Evolutionary conservation across 1,284 basidiomycete genomes (phyloP).

Genomic region (Hypsizygus ulmarius): DNA sequence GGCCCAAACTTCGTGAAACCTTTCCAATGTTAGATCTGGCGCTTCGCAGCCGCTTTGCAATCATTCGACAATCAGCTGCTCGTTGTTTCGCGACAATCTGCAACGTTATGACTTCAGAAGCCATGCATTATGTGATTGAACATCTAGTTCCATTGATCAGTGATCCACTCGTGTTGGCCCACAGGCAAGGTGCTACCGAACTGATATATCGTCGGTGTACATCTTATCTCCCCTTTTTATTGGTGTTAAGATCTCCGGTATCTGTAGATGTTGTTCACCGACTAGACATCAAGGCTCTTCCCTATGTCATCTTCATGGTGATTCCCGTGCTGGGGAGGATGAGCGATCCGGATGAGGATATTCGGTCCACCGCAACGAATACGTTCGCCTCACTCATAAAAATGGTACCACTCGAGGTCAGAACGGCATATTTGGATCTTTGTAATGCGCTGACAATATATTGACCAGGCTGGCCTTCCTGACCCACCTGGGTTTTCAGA

Average conservation of each 20-base stretch:
- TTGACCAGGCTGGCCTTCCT: slow-evolving; percentile 81
- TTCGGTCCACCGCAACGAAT: slow-evolving; percentile 91
- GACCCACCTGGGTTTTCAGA: slow-evolving; percentile 92
- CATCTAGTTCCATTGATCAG: slow-evolving; percentile 82
- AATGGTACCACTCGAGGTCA: slow-evolving; percentile 95
- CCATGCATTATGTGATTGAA: slow-evolving; percentile 89
- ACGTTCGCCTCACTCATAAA: slow-evolving; percentile 98
- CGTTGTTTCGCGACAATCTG: slow-evolving; percentile 88
- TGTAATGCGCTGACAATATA: slow-evolving; percentile 4
- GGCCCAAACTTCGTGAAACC: slow-evolving; percentile 66
- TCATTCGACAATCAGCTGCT: slow-evolving; percentile 87
- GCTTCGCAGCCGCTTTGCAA: slow-evolving; percentile 81
- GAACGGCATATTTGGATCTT: slow-evolving; percentile 15
- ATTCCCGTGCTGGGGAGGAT: slow-evolving; percentile 96
- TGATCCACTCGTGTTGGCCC: slow-evolving; percentile 74
- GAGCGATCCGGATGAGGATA: slow-evolving; percentile 92
- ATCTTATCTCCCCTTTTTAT: background rate
- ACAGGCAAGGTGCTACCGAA: slow-evolving; percentile 90
- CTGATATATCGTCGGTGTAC: slow-evolving; percentile 83
- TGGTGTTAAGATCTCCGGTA: slow-evolving; percentile 9
- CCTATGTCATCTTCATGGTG: slow-evolving; percentile 96
- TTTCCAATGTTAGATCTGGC: slow-evolving; percentile 79
- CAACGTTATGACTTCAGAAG: slow-evolving; percentile 79
- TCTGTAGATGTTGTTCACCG: slow-evolving; percentile 82
- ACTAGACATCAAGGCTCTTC: slow-evolving; percentile 92